phyloP scores from a whole-genome alignment of 768 basidiomycete species.

The Sarcodon aspratus region DNA sequence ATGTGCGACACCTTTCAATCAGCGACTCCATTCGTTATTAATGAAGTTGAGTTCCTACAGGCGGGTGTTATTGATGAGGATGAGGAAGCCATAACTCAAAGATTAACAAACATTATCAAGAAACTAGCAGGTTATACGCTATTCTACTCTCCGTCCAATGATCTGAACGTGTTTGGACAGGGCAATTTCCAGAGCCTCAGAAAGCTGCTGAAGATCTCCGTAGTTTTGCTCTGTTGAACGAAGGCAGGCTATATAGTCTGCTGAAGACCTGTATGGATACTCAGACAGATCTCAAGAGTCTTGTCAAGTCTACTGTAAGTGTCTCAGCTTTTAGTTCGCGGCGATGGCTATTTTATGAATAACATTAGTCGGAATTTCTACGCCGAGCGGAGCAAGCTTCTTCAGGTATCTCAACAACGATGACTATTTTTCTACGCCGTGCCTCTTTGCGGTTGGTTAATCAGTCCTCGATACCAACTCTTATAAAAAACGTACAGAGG shows the following conservation, averaged over 20 bases:
- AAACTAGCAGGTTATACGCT: constrained; percentile 47
- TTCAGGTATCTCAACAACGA: constrained; percentile 49
- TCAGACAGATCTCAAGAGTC: constrained; percentile 69
- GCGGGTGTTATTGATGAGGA: constrained; percentile 86
- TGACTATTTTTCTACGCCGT: constrained; percentile 59
- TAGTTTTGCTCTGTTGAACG: constrained; percentile 80
- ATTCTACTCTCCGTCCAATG: background rate
- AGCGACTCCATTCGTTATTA: background rate
- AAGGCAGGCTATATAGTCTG: constrained; percentile 75
- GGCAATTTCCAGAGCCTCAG: constrained; percentile 50
- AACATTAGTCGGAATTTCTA: constrained; percentile 62
- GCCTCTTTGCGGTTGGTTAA: constrained; percentile 69
- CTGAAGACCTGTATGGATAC: constrained; percentile 75
- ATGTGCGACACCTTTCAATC: constrained; percentile 41
- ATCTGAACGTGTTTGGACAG: constrained; percentile 17
- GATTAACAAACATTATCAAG: constrained; percentile 43
- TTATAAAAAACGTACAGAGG: constrained; percentile 59
- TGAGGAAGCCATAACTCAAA: constrained; percentile 48
- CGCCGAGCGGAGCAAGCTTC: constrained; percentile 66
- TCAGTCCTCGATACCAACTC: constrained; percentile 71
- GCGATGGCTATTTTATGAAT: background rate
- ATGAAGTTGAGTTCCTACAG: constrained; percentile 26
- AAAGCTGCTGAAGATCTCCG: constrained; percentile 73
- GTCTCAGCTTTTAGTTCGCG: background rate
- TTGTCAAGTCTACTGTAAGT: constrained; percentile 68